Base-by-base conservation (phyloP, 805 yeast species). In the Kodamaea kaohsiungensis region DNA sequence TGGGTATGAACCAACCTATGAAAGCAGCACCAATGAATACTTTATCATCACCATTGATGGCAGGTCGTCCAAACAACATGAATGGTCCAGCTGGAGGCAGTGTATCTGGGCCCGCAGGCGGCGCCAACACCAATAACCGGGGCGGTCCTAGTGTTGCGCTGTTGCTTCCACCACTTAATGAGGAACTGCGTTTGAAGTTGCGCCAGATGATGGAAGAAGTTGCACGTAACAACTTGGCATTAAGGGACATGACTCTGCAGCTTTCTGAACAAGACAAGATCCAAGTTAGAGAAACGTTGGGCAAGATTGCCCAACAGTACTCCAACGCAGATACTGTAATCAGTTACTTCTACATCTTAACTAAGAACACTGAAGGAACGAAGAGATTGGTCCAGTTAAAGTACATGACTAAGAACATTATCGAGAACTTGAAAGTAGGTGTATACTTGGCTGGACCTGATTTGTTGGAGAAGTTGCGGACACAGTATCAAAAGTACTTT, bases 381-480 rank as follows among this genome's bases (percentile, higher is more conserved):
- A 85, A 83, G 62, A 82, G 89, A 60, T 80, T 91, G 55, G 78
- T 91, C 56, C 92, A 88, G 65, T 83, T 89, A 78, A 86, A 90
- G 69, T 80, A 84, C 56, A 86, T 90, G 86, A 84, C 89, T 45
- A 86, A 84, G 63, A 88, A 86, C 65, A 88, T 90, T 56, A 71
- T 86, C 60, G 95, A 89, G 50, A 85, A 82, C 46, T 75, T 90
- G 59, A 81, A 85, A 54, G 77, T 83, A 58, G 87, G 87, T 3
- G 75, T 80, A 18, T 90, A 80, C 63, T 81, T 85, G 57, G 92
- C 92, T 0, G 82, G 84, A n/a, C 87, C 88, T 13, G 89, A 85
- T 47, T 76, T 89, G 42, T 73, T 89, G 51, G 89, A 84, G 45
- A 87, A 85, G 68, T 79, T 91, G 53, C 84, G 86, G 56, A 72